A percentile compares a stretch with the other conserved stretches of the same genome.
Conservation (phyloP, 495 filamentous ascomycete species). For the Podospora pseudoanserina region DNA sequence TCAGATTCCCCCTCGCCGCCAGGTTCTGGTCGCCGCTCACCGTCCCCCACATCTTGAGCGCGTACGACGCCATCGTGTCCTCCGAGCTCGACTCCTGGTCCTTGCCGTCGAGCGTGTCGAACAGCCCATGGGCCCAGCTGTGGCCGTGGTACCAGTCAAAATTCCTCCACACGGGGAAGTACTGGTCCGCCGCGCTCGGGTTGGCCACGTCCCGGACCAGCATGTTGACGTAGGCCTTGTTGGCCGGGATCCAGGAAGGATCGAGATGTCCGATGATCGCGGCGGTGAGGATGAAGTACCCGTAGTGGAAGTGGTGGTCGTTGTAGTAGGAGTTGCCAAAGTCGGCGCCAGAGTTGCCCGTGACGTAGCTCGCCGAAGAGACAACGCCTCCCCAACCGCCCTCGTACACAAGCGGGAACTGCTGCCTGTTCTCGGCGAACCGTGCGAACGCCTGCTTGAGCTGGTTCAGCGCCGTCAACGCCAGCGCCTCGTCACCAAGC, state of each 20-base stretch:
- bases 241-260: conserved; percentile 64
- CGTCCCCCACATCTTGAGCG: conserved; percentile 89
- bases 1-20: conserved; percentile 69
- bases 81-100: conserved; percentile 90
- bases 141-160: conserved; percentile 97
- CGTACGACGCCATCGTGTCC: conserved; percentile 84
- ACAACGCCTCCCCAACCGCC: conserved; percentile 82
- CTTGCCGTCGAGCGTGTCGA: conserved; percentile 85
- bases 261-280: conserved; percentile 82
- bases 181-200: conserved; percentile 62
- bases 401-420: conserved; percentile 77
- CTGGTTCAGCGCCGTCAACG: conserved; percentile 57
- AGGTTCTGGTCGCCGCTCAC: conserved; percentile 71
- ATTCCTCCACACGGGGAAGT: conserved; percentile 79
- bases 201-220: conserved; percentile 78
- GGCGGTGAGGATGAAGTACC: conserved; percentile 87
- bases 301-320: conserved; percentile 92
- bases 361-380: conserved; percentile 73
- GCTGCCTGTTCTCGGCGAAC: conserved; percentile 74
- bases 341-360: conserved; percentile 64
- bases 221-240: conserved; percentile 76
- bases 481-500: conserved; percentile 55
- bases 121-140: conserved; percentile 95
- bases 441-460: conserved; percentile 73
- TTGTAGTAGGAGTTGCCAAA: conserved; percentile 89